Evolutionary conservation across 352 stramenopile species (phyloP).

Genomic region (Pythium graminicola): DNA sequence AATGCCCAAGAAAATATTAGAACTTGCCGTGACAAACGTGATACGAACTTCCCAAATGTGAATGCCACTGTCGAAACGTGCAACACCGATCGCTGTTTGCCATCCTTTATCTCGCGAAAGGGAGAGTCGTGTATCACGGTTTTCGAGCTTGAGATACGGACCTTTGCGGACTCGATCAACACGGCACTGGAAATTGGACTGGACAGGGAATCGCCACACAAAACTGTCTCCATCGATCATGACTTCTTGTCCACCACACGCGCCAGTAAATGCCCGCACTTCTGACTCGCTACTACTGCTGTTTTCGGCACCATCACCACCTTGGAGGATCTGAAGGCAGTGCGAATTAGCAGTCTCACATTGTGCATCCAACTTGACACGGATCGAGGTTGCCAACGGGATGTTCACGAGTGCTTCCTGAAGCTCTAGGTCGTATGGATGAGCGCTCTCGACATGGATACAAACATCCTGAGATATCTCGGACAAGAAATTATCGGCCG

Average conservation of each 20-base stretch:
- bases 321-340: constrained; percentile 83
- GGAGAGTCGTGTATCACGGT: constrained; percentile 73
- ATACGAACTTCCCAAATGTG: constrained; percentile 89
- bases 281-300: constrained; percentile 57
- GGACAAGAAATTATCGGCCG: constrained; percentile 82
- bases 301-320: constrained; percentile 39
- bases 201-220: constrained; percentile 81
- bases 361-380: constrained; percentile 62
- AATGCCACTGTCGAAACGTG: constrained; percentile 74
- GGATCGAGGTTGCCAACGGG: constrained; percentile 76
- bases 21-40: constrained; percentile 81
- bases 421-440: constrained; percentile 78
- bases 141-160: constrained; percentile 86
- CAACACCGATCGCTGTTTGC: constrained; percentile 84
- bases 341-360: constrained; percentile 83
- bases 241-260: constrained; percentile 77
- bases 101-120: constrained; percentile 84
- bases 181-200: constrained; percentile 86
- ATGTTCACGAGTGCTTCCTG: constrained; percentile 78
- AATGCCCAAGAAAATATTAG: constrained; percentile 87
- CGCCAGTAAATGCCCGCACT: constrained; percentile 75
- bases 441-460: constrained; percentile 64
- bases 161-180: constrained; percentile 81
- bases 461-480: constrained; percentile 82
- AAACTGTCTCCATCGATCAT: constrained; percentile 84